A percentile compares a stretch with the other conserved stretches of the same genome.
Evolutionary conservation across 257 asterid genomes (phyloP).

Genomic region (Fraxinus anomala): DNA sequence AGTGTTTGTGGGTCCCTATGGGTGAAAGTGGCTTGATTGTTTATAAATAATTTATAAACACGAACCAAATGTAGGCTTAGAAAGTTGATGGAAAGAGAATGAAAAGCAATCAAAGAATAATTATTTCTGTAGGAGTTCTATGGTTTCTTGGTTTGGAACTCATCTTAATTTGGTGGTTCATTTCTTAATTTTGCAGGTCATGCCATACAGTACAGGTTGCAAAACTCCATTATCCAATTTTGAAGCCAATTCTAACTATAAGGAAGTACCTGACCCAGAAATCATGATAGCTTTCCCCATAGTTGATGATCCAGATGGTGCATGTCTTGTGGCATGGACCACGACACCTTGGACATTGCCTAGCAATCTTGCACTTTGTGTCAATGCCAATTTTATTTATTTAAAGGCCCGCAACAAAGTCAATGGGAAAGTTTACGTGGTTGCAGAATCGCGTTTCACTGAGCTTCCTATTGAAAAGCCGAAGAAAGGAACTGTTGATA

Average conservation of each 20-base stretch:
- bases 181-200: conserved; percentile 59
- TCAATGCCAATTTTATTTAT: conserved; percentile 66
- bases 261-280: conserved; percentile 95
- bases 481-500: conserved; percentile 56
- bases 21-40: too few relatives aligned
- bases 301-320: conserved; percentile 72
- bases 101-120: background rate
- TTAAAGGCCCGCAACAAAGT: conserved; percentile 83
- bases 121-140: background rate
- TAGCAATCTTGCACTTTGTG: conserved; percentile 93
- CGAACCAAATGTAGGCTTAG: background rate
- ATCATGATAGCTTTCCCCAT: conserved; percentile 85
- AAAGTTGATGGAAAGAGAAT: background rate
- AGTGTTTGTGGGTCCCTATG: too few relatives aligned
- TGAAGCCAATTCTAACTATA: conserved; percentile 87
- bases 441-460: conserved; percentile 79
- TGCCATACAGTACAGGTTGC: conserved; percentile 98
- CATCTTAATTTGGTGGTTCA: conserved; percentile 14
- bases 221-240: conserved; percentile 90
- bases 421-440: conserved; percentile 74
- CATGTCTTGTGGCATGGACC: conserved; percentile 94
- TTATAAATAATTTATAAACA: too few relatives aligned
- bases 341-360: conserved; percentile 99
- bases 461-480: conserved; percentile 92
- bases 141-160: conserved; percentile 15